Percentiles rank a stretch among this genome's conserved stretches.
These are phyloP conservation scores for Penicillium robsamsonii DNA, from an alignment of 495 filamentous ascomycete genomes.

Conservation along the genomic window DNA sequence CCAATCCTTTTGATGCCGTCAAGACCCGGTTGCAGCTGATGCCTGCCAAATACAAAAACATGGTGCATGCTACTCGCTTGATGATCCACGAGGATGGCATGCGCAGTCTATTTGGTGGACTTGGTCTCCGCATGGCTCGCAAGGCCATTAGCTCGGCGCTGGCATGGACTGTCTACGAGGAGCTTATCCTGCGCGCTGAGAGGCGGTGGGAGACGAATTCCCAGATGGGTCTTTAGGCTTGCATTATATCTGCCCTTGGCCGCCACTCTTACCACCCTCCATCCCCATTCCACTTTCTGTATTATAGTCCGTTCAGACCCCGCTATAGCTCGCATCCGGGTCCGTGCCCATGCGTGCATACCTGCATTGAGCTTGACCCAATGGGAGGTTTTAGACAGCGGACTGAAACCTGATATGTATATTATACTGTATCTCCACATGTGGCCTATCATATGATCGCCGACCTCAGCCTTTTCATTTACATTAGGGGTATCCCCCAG, in stretches of 20 bases:
- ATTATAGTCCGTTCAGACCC: conserved; percentile 15
- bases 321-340: conserved; percentile 3
- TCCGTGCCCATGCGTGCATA: conserved; percentile 11
- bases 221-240: conserved; percentile 25
- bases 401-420: neutral
- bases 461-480: neutral
- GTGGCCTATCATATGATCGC: neutral
- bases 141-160: conserved; percentile 91
- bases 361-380: conserved; percentile 13
- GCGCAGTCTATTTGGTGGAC: conserved; percentile 78
- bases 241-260: neutral
- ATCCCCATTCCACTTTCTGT: conserved; percentile 15
- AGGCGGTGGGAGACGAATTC: conserved; percentile 49
- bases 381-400: neutral
- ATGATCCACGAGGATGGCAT: conserved; percentile 84
- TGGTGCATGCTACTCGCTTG: conserved; percentile 67
- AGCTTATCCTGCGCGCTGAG: conserved; percentile 77
- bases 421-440: neutral
- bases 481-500: neutral
- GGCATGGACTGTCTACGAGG: conserved; percentile 97
- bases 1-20: conserved; percentile 95
- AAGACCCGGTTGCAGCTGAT: conserved; percentile 94
- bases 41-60: conserved; percentile 79
- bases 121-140: conserved; percentile 82
- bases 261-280: neutral